Conservation (phyloP, 2,329 filamentous ascomycete genomes). For the Scleromitrula shiraiana region DNA sequence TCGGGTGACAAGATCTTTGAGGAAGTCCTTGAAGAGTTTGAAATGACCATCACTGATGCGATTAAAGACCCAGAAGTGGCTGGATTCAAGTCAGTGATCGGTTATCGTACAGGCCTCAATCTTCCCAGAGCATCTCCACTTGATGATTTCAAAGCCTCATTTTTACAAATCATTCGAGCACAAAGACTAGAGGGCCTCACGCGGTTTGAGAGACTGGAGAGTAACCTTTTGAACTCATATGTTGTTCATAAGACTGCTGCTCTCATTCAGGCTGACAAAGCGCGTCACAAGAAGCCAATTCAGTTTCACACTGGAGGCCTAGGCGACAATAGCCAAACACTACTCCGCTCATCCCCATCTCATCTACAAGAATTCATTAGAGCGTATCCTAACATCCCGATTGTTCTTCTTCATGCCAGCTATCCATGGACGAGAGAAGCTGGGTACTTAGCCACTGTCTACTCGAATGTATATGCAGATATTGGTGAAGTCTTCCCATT, state of each 20-base stretch:
- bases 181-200: constrained; percentile 16
- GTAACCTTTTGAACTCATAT: constrained; percentile 59
- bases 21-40: constrained; percentile 33
- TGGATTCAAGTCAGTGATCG: constrained; percentile 77
- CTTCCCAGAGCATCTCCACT: constrained; percentile 38
- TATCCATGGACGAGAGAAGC: constrained; percentile 76
- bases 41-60: constrained; percentile 44
- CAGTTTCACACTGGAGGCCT: constrained; percentile 82
- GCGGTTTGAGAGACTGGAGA: constrained; percentile 47
- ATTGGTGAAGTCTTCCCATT: constrained; percentile 77
- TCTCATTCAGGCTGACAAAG: constrained; percentile 41
- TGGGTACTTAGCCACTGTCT: constrained; percentile 69
- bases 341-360: constrained; percentile 64
- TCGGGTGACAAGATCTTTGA: constrained; percentile 31
- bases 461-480: constrained; percentile 74
- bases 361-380: constrained; percentile 68
- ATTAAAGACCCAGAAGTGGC: constrained; percentile 61
- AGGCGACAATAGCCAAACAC: constrained; percentile 68
- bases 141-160: constrained; percentile 16
- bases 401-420: constrained; percentile 71
- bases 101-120: constrained; percentile 68
- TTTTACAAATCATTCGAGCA: constrained; percentile 24
- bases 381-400: constrained; percentile 58
- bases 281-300: constrained; percentile 57
- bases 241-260: constrained; percentile 58